Evolutionary conservation across 176 grass and related monocot genomes (phyloP).

Genomic region (Musa schizocarpa): DNA sequence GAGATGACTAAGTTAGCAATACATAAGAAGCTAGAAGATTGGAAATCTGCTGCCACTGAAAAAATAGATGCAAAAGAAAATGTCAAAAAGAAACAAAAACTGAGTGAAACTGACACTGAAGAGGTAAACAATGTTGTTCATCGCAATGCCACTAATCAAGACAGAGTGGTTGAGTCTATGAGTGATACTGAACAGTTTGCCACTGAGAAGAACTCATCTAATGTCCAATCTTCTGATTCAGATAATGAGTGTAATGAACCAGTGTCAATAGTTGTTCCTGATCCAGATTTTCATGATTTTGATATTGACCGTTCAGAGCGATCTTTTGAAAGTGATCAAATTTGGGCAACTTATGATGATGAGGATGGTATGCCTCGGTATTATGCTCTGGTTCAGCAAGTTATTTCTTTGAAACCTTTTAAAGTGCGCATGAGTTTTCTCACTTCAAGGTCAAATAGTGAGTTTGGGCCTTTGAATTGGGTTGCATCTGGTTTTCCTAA

Average conservation of each 20-base stretch:
- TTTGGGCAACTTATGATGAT: constrained; percentile 69
- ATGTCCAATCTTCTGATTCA: constrained; percentile 7
- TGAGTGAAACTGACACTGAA: constrained; percentile 20
- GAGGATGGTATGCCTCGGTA: constrained; percentile 67
- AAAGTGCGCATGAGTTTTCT: constrained; percentile 48
- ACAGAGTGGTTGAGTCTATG: constrained; percentile 9
- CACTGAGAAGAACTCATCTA: constrained; percentile 12
- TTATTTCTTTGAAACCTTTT: constrained; percentile 46
- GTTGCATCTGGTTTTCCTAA: constrained; percentile 54
- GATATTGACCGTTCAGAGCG: constrained; percentile 38
- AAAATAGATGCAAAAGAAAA: constrained; percentile 20
- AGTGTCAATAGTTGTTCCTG: constrained; percentile 45
- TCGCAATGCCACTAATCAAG: constrained; percentile 21
- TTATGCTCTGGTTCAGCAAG: constrained; percentile 51
- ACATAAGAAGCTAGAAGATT: constrained; percentile 23
- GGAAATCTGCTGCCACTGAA: constrained; percentile 8
- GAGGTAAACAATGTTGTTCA: neutral
- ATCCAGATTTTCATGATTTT: constrained; percentile 72
- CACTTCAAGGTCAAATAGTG: constrained; percentile 35
- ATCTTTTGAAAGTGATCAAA: constrained; percentile 40
- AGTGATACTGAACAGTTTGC: neutral
- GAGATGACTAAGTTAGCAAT: constrained; percentile 19
- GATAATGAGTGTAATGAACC: constrained; percentile 32
- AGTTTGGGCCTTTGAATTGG: constrained; percentile 49
- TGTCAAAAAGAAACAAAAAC: constrained; percentile 30